Conservation (phyloP, 371 early-diverging fungal genomes). For the Mucor indicus region DNA sequence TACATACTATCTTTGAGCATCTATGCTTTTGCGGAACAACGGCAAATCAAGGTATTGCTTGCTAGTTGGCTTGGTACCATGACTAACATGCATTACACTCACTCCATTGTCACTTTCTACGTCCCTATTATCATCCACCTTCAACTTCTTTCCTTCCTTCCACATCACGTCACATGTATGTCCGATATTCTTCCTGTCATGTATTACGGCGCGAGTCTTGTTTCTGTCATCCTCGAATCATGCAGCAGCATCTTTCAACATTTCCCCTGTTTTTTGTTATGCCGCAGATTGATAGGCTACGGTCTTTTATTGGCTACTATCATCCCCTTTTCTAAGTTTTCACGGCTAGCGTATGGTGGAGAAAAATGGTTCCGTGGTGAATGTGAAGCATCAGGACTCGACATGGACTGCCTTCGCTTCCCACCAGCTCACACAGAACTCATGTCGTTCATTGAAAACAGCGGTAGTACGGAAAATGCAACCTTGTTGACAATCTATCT, state of each 20-base stretch:
- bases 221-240: slow-evolving; percentile 21
- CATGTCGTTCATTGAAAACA: slow-evolving; percentile 1
- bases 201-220: slow-evolving; percentile 18
- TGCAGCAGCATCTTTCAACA: not conserved
- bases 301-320: slow-evolving; percentile 2
- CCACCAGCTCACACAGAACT: slow-evolving; percentile 9
- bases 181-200: slow-evolving; percentile 27
- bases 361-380: slow-evolving; percentile 2
- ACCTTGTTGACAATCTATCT: slow-evolving; percentile 12
- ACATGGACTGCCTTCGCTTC: slow-evolving; percentile 18
- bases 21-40: slow-evolving; percentile 20
- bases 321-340: slow-evolving; percentile 5
- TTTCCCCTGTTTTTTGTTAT: slow-evolving; percentile 3
- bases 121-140: slow-evolving; percentile 14
- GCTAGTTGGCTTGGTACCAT: slow-evolving; percentile 10
- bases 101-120: slow-evolving; percentile 23
- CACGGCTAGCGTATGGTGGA: slow-evolving; percentile 18
- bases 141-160: slow-evolving; percentile 8
- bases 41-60: slow-evolving; percentile 24
- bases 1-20: slow-evolving; percentile 9
- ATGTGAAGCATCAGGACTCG: slow-evolving; percentile 9
- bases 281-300: slow-evolving; percentile 2
- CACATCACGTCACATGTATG: slow-evolving; percentile 8
- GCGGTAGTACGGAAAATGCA: slow-evolving; percentile 1
- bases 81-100: slow-evolving; percentile 15